A percentile compares a stretch with the other conserved stretches of the same genome.
phyloP scores from a whole-genome alignment of 805 yeast species.

The Tetrapisispora iriomotensis region DNA sequence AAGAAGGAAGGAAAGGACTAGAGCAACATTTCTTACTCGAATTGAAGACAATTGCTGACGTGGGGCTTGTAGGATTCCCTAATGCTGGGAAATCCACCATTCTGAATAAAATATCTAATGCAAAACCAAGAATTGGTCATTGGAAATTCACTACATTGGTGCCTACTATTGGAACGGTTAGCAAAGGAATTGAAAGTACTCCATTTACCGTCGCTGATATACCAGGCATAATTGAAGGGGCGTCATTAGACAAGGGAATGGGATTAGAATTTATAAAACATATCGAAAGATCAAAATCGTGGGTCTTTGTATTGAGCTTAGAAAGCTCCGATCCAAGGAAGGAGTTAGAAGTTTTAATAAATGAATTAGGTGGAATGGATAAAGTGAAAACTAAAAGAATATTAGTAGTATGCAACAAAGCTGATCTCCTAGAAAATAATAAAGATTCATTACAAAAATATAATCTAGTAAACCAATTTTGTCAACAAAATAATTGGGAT shows the following conservation, averaged over 20 bases:
- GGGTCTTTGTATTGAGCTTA: constrained; percentile 77
- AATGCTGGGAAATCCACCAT: constrained; percentile 95
- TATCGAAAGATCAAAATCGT: constrained; percentile 81
- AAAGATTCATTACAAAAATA: constrained; percentile 40
- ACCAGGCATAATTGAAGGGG: constrained; percentile 91
- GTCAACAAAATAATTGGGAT: constrained; percentile 46
- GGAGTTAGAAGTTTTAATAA: constrained; percentile 53
- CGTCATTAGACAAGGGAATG: constrained; percentile 77
- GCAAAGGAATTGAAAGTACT: constrained; percentile 49
- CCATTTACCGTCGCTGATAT: constrained; percentile 91
- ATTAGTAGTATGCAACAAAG: constrained; percentile 87
- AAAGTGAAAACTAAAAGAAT: constrained; percentile 53
- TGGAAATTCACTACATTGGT: constrained; percentile 94
- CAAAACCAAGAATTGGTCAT: constrained; percentile 86
- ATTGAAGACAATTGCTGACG: constrained; percentile 78
- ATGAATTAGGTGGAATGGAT: constrained; percentile 57
- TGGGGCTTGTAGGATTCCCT: constrained; percentile 91
- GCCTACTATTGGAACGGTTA: constrained; percentile 86
- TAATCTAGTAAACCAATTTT: constrained; percentile 34
- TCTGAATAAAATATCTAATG: constrained; percentile 75
- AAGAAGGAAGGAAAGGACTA: constrained; percentile 63
- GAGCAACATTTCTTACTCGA: constrained; percentile 67
- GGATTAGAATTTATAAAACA: constrained; percentile 89
- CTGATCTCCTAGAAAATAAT: constrained; percentile 48
- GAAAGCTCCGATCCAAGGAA: constrained; percentile 56